Evolutionary conservation across 2,329 filamentous ascomycete species (phyloP), one percentile per base, ranked within the genome.

Genomic region (Leptographium galeiforme): DNA sequence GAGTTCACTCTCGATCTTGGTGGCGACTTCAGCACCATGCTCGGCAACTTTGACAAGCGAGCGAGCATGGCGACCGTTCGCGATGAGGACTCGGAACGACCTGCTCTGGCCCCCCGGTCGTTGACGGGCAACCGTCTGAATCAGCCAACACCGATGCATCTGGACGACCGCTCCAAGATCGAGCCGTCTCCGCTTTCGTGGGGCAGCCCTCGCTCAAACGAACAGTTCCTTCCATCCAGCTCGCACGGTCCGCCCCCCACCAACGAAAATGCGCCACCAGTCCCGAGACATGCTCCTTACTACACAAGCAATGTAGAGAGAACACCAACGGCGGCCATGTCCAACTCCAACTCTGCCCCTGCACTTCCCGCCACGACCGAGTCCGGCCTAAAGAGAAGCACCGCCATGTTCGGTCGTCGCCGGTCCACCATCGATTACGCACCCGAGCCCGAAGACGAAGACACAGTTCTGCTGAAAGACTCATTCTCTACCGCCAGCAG

Each of bases 1-100:
- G 70, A 71, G 53, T 71, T 72, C 54, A 64, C 65, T 43, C 60
- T 81, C 16, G 77, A 81, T 59, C 62, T 82, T 48, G 78, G 78
- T 16, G 73, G 77, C 48, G 78, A 81, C 60, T 78, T 81, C 57
- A 71, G 74, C 55, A 76, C 71, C 53, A 77, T 81, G 73, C 70
- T 81, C 43, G 70, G 79, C 49, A 69, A 67, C n/a, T 77, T 78
- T 49, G 76, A 78, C 57, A 80, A 80, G 63, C 69, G 76, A 56
- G 68, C 72, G 25, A 77, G 76, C 59, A 68, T 72, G 49, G 67
- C 67, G n/a, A 77, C 75, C 5, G 56, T 76, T 53, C 72, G 64
- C 41, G 64, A 68, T 19, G 69, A 71, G 38, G 64, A 65, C 12
- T 58, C 63, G 10, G 65, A 67, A 18, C 67, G 69, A 32, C 63